Conservation (phyloP, 331 rosid species). For the Stylosanthes scabra region DNA sequence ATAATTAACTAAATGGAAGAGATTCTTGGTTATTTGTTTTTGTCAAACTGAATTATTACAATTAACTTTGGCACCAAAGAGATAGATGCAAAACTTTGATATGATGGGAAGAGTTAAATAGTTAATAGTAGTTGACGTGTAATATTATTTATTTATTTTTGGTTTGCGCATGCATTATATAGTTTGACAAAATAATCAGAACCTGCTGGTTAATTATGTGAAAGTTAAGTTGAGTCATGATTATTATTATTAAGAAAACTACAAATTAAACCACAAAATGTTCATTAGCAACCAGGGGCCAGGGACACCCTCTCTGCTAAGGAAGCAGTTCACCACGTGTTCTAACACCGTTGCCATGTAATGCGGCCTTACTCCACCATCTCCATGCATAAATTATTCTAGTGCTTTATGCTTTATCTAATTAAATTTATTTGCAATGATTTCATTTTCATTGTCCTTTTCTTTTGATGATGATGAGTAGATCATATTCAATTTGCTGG, state of each 20-base stretch:
- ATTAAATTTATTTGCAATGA: not conserved
- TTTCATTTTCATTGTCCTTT: not conserved
- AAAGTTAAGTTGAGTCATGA: not conserved
- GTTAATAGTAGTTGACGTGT: conserved; percentile 19
- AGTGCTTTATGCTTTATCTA: conserved; percentile 23
- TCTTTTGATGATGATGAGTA: not conserved
- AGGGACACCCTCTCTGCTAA: conserved; percentile 10
- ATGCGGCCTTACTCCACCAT: conserved; percentile 24
- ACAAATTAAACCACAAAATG: conserved; percentile 12
- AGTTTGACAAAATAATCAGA: conserved; percentile 21
- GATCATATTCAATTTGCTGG: too few relatives aligned
- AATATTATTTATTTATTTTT: not conserved
- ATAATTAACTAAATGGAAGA: not conserved
- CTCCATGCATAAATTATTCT: conserved; percentile 16
- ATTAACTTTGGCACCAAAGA: conserved; percentile 3
- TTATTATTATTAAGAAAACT: not conserved
- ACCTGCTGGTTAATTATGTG: conserved; percentile 10
- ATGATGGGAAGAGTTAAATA: conserved; percentile 36
- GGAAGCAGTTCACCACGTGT: conserved; percentile 34
- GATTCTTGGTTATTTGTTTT: not conserved
- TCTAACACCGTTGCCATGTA: conserved; percentile 14
- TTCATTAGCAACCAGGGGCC: conserved; percentile 22
- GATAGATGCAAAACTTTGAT: not conserved
- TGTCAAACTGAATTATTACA: conserved; percentile 1
- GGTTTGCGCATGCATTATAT: conserved; percentile 11